Percentiles rank a stretch among this genome's conserved stretches.
Conservation (phyloP, 495 filamentous ascomycete species). For the Chaetomium tenue region DNA sequence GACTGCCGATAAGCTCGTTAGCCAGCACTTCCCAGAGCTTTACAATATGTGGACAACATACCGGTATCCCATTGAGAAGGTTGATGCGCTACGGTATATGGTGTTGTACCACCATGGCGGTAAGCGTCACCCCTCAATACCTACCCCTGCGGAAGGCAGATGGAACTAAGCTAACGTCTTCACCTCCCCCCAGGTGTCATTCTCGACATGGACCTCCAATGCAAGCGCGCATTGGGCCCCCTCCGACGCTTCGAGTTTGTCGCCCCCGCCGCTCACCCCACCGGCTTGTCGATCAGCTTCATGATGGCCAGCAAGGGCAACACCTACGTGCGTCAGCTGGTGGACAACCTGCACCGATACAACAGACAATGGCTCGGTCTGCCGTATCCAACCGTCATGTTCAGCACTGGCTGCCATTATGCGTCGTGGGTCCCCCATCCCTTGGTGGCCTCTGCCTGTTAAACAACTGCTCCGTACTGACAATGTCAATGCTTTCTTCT, state of each 20-base stretch:
- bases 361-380: slow-evolving; percentile 43
- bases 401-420: slow-evolving; percentile 47
- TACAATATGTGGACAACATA: slow-evolving; percentile 33
- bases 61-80: slow-evolving; percentile 37
- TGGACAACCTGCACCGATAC: slow-evolving; percentile 36
- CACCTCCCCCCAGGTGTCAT: slow-evolving; percentile 30
- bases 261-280: slow-evolving; percentile 41
- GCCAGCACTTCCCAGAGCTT: slow-evolving; percentile 34
- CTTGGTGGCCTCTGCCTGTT: background rate
- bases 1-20: slow-evolving; percentile 32
- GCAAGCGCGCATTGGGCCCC: slow-evolving; percentile 41
- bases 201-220: slow-evolving; percentile 46
- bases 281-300: slow-evolving; percentile 45
- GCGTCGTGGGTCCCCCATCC: slow-evolving; percentile 33
- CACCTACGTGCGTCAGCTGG: slow-evolving; percentile 36
- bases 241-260: slow-evolving; percentile 44
- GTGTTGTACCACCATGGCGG: slow-evolving; percentile 41
- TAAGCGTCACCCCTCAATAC: background rate
- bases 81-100: slow-evolving; percentile 43
- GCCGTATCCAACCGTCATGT: slow-evolving; percentile 47
- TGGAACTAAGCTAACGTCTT: background rate
- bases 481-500: too few species aligned
- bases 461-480: background rate
- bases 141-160: background rate
- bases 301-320: slow-evolving; percentile 44